Conservation (phyloP, 495 filamentous ascomycete species). For the Melanomma pulvis-pyrius region DNA sequence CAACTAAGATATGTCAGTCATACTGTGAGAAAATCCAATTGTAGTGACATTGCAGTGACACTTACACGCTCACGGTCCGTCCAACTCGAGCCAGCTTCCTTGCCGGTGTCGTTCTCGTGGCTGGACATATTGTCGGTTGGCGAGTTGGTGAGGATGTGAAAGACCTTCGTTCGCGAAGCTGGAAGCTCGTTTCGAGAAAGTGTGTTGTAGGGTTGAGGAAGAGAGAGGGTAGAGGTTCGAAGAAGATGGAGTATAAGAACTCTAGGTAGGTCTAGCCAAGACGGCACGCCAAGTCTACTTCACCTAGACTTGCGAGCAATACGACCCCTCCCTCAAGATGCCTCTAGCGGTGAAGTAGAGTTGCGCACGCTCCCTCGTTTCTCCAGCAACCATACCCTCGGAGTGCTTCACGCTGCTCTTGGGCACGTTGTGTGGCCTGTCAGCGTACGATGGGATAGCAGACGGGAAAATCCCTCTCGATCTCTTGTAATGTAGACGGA, state of each 20-base stretch:
- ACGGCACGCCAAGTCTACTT: background rate
- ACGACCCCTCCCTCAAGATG: too few species aligned
- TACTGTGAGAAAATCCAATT: background rate
- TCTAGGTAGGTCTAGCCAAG: background rate
- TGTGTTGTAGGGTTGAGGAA: background rate
- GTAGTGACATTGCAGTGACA: background rate
- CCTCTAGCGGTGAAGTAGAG: background rate
- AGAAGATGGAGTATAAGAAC: background rate
- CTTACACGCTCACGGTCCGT: slow-evolving; percentile 9
- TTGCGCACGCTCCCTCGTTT: background rate
- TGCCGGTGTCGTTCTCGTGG: background rate
- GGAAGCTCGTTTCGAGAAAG: background rate
- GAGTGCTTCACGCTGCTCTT: too few species aligned
- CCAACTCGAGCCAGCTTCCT: background rate
- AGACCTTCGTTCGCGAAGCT: background rate
- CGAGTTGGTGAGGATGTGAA: background rate
- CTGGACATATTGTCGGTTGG: background rate
- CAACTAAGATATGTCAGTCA: slow-evolving; percentile 1
- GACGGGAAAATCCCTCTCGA: too few species aligned
- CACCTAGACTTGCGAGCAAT: background rate
- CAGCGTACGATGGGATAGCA: too few species aligned
- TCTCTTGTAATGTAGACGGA: too few species aligned
- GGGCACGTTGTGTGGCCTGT: too few species aligned
- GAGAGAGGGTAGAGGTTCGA: background rate
- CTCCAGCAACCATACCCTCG: background rate